A percentile compares a stretch with the other conserved stretches of the same genome.
Evolutionary conservation across 1,139 yeast species (phyloP).

Genomic region (Hyphopichia wangnamkhiaoensis): DNA sequence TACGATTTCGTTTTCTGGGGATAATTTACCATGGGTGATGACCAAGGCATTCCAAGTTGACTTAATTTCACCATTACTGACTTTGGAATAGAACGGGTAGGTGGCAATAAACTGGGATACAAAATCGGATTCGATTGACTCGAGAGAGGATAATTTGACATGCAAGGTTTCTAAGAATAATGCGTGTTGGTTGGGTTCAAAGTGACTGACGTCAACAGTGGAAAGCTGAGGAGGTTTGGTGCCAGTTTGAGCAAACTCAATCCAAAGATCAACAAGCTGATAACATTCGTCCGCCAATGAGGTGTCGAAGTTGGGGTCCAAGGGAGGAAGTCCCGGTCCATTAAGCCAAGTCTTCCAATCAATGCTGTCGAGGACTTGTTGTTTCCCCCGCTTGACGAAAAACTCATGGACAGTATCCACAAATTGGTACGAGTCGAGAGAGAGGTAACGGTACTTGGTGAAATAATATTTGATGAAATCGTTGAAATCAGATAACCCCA

Average conservation of each 20-base stretch:
- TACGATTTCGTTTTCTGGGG: slow-evolving; percentile 19
- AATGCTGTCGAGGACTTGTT: slow-evolving; percentile 18
- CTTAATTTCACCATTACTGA: slow-evolving; percentile 35
- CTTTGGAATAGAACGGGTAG: slow-evolving; percentile 26
- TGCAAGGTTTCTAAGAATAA: slow-evolving; percentile 35
- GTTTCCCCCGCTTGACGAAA: slow-evolving; percentile 22
- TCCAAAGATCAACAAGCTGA: slow-evolving; percentile 28
- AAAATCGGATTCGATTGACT: slow-evolving; percentile 12
- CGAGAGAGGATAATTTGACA: slow-evolving; percentile 18
- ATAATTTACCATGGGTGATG: slow-evolving; percentile 27
- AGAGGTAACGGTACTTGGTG: slow-evolving; percentile 28
- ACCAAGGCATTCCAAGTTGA: slow-evolving; percentile 33
- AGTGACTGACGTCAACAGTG: slow-evolving; percentile 18
- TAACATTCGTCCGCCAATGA: slow-evolving; percentile 35
- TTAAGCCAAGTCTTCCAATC: slow-evolving; percentile 33
- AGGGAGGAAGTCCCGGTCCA: slow-evolving; percentile 32
- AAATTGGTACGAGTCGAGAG: slow-evolving; percentile 33
- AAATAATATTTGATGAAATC: slow-evolving; percentile 35
- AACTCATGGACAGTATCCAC: slow-evolving; percentile 31
- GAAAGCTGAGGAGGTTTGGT: slow-evolving; percentile 5
- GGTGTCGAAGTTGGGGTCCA: slow-evolving; percentile 28
- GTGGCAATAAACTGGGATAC: slow-evolving; percentile 21
- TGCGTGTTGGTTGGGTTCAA: slow-evolving; percentile 37
- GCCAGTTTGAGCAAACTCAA: slow-evolving; percentile 11
- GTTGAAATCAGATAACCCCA: slow-evolving; percentile 27